Percentiles rank a stretch among this genome's conserved stretches.
These are phyloP conservation scores for Rhynchosporium secalis DNA, from an alignment of 2,329 filamentous ascomycete species.

Conservation along the genomic window DNA sequence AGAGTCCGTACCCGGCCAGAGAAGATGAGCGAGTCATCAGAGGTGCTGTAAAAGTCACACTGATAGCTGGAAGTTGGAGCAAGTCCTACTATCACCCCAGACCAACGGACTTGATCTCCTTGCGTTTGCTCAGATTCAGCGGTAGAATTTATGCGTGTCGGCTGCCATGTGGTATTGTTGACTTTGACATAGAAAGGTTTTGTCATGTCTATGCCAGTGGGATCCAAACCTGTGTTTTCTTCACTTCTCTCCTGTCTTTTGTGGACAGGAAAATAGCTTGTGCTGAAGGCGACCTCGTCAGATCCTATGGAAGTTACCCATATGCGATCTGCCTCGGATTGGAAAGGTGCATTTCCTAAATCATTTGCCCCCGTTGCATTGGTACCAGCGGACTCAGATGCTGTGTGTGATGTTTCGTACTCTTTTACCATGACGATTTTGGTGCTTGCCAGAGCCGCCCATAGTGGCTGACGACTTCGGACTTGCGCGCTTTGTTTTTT, in stretches of 20 bases:
- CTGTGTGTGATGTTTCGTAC: conserved; percentile 77
- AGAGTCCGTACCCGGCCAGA: conserved; percentile 61
- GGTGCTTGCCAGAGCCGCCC: conserved; percentile 91
- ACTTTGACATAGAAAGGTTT: conserved; percentile 80
- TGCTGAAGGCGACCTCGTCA: conserved; percentile 76
- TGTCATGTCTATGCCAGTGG: conserved; percentile 59
- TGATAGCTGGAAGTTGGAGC: conserved; percentile 75
- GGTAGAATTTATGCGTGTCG: conserved; percentile 65
- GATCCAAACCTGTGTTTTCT: conserved; percentile 39
- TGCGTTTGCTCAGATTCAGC: conserved; percentile 38
- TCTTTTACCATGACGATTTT: conserved; percentile 96
- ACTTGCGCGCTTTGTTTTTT: conserved; percentile 90
- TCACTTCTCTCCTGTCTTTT: conserved; percentile 37
- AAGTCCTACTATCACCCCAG: conserved; percentile 68
- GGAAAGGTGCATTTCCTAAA: conserved; percentile 73
- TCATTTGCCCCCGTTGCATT: conserved; percentile 77
- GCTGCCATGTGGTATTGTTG: conserved; percentile 79
- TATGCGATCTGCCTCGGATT: conserved; percentile 68
- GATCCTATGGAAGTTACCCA: conserved; percentile 80
- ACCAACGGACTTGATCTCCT: conserved; percentile 60
- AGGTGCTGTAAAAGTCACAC: conserved; percentile 73
- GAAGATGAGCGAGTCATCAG: conserved; percentile 66
- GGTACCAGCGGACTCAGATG: conserved; percentile 70
- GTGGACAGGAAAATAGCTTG: conserved; percentile 60
- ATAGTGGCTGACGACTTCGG: conserved; percentile 85